phyloP scores from a whole-genome alignment of 2,329 filamentous ascomycete species.

The Lojkania enalia region DNA sequence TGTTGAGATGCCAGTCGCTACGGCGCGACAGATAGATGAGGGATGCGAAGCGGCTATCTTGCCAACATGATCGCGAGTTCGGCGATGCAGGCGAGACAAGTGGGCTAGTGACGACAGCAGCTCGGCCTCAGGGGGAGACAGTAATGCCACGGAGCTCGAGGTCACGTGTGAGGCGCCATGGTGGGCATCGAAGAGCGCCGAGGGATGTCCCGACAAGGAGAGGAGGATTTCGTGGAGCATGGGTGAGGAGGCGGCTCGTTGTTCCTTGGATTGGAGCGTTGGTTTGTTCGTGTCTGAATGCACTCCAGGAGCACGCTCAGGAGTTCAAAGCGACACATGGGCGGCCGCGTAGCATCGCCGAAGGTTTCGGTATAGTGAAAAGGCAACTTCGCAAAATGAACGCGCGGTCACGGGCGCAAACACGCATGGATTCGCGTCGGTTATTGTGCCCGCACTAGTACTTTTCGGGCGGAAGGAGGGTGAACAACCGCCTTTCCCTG shows the following conservation, averaged over 20 bases:
- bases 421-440: no score
- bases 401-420: constrained; percentile 13
- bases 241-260: constrained; percentile 20
- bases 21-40: constrained; percentile 84
- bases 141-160: constrained; percentile 48
- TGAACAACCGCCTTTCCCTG: no score
- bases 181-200: constrained; percentile 72
- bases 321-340: constrained; percentile 45
- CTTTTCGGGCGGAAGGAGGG: no score
- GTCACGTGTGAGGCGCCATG: constrained; percentile 45
- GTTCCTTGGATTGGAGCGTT: neutral
- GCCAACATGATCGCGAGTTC: constrained; percentile 68
- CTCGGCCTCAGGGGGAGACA: constrained; percentile 79
- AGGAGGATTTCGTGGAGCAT: constrained; percentile 99
- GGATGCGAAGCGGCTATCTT: constrained; percentile 70
- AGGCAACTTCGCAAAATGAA: no score
- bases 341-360: constrained; percentile 1
- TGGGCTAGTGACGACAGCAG: constrained; percentile 76
- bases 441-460: no score
- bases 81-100: constrained; percentile 76
- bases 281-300: constrained; percentile 24
- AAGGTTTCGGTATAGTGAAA: neutral
- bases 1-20: constrained; percentile 75
- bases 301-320: constrained; percentile 38
- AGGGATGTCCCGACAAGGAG: constrained; percentile 91